These are phyloP conservation scores for Sporisorium sorghi DNA, from an alignment of 1,284 basidiomycete species.

Conservation along the genomic window DNA sequence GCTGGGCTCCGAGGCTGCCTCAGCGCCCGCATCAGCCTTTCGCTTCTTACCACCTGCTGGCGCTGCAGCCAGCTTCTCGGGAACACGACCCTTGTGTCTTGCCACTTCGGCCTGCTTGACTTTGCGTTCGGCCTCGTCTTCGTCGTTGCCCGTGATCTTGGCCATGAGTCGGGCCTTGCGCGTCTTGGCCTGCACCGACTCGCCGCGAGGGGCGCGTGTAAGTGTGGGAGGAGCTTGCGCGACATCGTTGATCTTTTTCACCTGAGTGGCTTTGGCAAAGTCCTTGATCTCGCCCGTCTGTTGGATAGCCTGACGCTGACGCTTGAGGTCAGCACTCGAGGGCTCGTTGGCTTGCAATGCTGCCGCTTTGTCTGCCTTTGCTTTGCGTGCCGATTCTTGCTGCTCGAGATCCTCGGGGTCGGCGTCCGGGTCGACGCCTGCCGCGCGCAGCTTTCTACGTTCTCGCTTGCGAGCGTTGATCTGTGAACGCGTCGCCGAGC, in stretches of 20 bases:
- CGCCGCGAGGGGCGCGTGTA: slow-evolving; percentile 58
- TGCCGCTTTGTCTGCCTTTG: slow-evolving; percentile 52
- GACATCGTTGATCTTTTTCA: slow-evolving; percentile 60
- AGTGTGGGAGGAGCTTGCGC: slow-evolving; percentile 59
- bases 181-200: slow-evolving; percentile 47
- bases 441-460: slow-evolving; percentile 40
- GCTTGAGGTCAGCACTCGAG: slow-evolving; percentile 46
- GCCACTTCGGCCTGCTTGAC: slow-evolving; percentile 47
- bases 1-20: slow-evolving; percentile 38
- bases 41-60: slow-evolving; percentile 28
- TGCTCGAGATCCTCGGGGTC: slow-evolving; percentile 28
- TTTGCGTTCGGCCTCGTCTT: slow-evolving; percentile 41
- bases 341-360: slow-evolving; percentile 45
- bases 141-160: slow-evolving; percentile 53
- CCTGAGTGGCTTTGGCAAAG: slow-evolving; percentile 52
- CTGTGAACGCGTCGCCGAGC: slow-evolving; percentile 42
- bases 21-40: slow-evolving; percentile 13
- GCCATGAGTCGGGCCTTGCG: slow-evolving; percentile 52
- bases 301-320: slow-evolving; percentile 46
- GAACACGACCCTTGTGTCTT: slow-evolving; percentile 44
- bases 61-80: slow-evolving; percentile 20
- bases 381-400: slow-evolving; percentile 39
- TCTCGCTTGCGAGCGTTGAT: slow-evolving; percentile 57
- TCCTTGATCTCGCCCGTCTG: slow-evolving; percentile 52
- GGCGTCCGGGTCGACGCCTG: slow-evolving; percentile 47